Evolutionary conservation across 306 rosid genomes (phyloP), one percentile per base, ranked within the genome.

Genomic region (Cicer bijugum): DNA sequence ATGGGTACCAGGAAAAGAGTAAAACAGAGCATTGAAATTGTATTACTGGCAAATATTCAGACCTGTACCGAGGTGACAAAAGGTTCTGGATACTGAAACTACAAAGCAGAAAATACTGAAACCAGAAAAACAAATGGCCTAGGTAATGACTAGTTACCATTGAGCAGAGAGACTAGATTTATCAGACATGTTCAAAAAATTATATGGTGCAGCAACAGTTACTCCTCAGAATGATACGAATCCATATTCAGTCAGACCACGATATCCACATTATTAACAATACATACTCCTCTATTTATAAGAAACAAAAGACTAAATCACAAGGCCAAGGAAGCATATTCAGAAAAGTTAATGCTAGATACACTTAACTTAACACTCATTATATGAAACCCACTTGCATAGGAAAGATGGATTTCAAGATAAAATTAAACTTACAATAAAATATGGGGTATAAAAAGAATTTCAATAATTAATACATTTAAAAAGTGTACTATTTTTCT

Each of bases 131-230:
- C 15, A 57, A 57, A 57, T 57, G 15, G 16, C 40, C 40, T 10
- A 23, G 40, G 15, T 28, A 28, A 28, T 28, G 63, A 69, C 64
- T 20, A 39, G 37, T 48, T 69, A 59, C 63, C 61, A 19, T 20
- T 20, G 44, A 15, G 23, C 7, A 67, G 75, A 76, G 60, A 76
- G 20, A 42, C 55, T 10, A 23, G 3, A 17, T 23, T 51, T 37
- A 42, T 40, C 16, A 62, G 70, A 61, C 65, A 38, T 69, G 15
- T 40, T 68, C 17, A 52, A 50, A n/a, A 48, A 45, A 14, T 10
- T 28, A 44, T 47, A 48, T 20, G n/a, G n/a, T 44, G 33, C 71
- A 77, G 23, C 71, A 56, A 62, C 72, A 40, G 40, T 14, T 45
- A 42, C 33, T 43, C 48, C 63, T 58, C 74, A 73, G 1, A 37